These are phyloP conservation scores for Plasmodium falciparum DNA, from an alignment of 169 alveolate species.

Conservation along the genomic window DNA sequence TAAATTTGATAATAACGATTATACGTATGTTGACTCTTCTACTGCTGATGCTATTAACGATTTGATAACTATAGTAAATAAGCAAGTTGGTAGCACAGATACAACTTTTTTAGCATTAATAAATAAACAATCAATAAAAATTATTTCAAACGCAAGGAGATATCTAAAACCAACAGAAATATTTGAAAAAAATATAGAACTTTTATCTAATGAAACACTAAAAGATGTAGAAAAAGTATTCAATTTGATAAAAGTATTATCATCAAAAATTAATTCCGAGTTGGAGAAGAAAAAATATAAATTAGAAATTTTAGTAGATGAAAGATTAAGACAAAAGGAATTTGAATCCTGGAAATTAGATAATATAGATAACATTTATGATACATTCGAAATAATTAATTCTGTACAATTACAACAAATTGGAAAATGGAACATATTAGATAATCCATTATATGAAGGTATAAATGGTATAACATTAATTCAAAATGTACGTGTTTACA, in stretches of 20 bases:
- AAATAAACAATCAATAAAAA: slow-evolving; percentile 52
- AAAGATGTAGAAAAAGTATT: slow-evolving; percentile 73
- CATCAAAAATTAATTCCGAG: slow-evolving; percentile 65
- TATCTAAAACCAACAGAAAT: slow-evolving; percentile 65
- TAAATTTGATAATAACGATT: slow-evolving; percentile 21
- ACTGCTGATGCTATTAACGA: slow-evolving; percentile 74
- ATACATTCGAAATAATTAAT: slow-evolving; percentile 41
- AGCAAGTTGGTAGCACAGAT: slow-evolving; percentile 71
- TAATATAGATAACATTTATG: slow-evolving; percentile 16
- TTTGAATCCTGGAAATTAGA: slow-evolving; percentile 65
- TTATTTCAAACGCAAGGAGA: slow-evolving; percentile 72
- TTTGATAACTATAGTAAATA: slow-evolving; percentile 57
- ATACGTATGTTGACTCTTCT: slow-evolving; percentile 54
- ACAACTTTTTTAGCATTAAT: slow-evolving; percentile 73
- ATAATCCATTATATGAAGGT: slow-evolving; percentile 70
- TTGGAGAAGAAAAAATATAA: slow-evolving; percentile 64
- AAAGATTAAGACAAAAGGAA: slow-evolving; percentile 61
- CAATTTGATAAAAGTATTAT: slow-evolving; percentile 50
- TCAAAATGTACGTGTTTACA: slow-evolving; percentile 75
- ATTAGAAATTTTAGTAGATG: slow-evolving; percentile 50
- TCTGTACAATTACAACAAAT: slow-evolving; percentile 64
- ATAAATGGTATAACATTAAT: slow-evolving; percentile 40
- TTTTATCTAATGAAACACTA: slow-evolving; percentile 68
- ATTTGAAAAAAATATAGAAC: slow-evolving; percentile 72
- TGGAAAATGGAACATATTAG: slow-evolving; percentile 77